phyloP scores from a whole-genome alignment of 192 early-diverging fungal genomes.

The Entrophospora sp. region DNA sequence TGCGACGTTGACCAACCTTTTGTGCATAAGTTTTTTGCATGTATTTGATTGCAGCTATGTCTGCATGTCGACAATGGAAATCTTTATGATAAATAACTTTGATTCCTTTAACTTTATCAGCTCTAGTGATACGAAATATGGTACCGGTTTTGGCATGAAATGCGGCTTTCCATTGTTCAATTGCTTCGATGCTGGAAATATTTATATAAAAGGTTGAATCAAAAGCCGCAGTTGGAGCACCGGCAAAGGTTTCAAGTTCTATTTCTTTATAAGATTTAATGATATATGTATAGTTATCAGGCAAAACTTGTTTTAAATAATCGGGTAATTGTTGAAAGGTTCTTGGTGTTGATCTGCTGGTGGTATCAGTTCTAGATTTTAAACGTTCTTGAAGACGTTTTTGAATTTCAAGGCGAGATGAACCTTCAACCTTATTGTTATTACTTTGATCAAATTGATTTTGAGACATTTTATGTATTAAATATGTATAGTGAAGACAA shows the following conservation, averaged over 20 bases:
- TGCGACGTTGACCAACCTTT: slow-evolving; percentile 16
- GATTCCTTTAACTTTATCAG: slow-evolving; percentile 20
- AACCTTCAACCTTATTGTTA: not conserved
- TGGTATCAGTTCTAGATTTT: slow-evolving; percentile 10
- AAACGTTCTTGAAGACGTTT: slow-evolving; percentile 5
- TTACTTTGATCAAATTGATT: not conserved
- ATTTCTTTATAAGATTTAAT: slow-evolving; percentile 20
- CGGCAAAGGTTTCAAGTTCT: not conserved
- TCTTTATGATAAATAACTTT: slow-evolving; percentile 22
- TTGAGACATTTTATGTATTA: too few species aligned
- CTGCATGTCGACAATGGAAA: slow-evolving; percentile 18
- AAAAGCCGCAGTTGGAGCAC: slow-evolving; percentile 11
- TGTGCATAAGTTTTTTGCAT: slow-evolving; percentile 23
- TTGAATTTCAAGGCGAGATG: slow-evolving; percentile 1
- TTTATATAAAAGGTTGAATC: slow-evolving; percentile 17
- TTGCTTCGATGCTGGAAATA: slow-evolving; percentile 6
- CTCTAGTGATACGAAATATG: slow-evolving; percentile 18
- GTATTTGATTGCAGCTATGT: slow-evolving; percentile 21
- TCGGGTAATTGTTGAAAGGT: slow-evolving; percentile 4
- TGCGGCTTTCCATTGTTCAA: slow-evolving; percentile 12
- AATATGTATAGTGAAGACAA: too few species aligned
- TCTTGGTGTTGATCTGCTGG: slow-evolving; percentile 8
- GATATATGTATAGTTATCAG: slow-evolving; percentile 20
- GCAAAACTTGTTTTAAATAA: slow-evolving; percentile 4
- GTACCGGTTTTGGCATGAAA: slow-evolving; percentile 18